A percentile compares a stretch with the other conserved stretches of the same genome.
Evolutionary conservation across 805 yeast genomes (phyloP).

Genomic region (Isabelozyma heimii): DNA sequence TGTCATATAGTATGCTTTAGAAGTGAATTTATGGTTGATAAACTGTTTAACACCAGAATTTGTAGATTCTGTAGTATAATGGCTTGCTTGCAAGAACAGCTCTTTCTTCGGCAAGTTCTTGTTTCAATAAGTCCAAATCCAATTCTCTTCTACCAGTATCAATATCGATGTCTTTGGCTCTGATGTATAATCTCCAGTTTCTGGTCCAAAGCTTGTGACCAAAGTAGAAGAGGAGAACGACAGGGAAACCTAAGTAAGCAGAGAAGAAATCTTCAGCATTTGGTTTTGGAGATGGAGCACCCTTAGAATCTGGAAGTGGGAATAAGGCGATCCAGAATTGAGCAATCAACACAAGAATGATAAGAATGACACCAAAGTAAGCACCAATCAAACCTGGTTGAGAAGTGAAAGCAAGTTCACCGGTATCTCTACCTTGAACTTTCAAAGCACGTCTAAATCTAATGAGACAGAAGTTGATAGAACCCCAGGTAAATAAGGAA

Average conservation of each 20-base stretch:
- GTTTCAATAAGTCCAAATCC: conserved; percentile 37
- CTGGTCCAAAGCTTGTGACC: conserved; percentile 55
- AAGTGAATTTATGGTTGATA: background rate
- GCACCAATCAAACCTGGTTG: conserved; percentile 72
- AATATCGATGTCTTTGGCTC: conserved; percentile 31
- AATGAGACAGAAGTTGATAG: conserved; percentile 42
- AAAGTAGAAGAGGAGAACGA: conserved; percentile 54
- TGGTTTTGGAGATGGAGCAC: conserved; percentile 30
- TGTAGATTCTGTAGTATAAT: conserved; percentile 28
- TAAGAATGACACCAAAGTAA: conserved; percentile 55
- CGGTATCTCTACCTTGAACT: conserved; percentile 64
- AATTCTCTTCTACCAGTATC: conserved; percentile 39
- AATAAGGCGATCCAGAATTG: conserved; percentile 82
- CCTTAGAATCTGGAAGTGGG: conserved; percentile 49
- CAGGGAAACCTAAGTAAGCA: conserved; percentile 63
- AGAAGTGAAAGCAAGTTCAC: conserved; percentile 66
- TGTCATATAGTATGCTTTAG: background rate
- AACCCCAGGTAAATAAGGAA: conserved; percentile 48
- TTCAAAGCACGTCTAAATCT: conserved; percentile 59
- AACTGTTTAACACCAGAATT: conserved; percentile 28
- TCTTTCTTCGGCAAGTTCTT: conserved; percentile 39
- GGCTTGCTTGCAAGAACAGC: conserved; percentile 32
- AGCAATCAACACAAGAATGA: conserved; percentile 60
- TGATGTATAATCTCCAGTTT: conserved; percentile 28
- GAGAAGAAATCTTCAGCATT: conserved; percentile 58